Percentiles rank a stretch among this genome's conserved stretches.
These are phyloP conservation scores for Aspergillus mulundensis DNA, from an alignment of 495 filamentous ascomycete genomes.

Conservation along the genomic window DNA sequence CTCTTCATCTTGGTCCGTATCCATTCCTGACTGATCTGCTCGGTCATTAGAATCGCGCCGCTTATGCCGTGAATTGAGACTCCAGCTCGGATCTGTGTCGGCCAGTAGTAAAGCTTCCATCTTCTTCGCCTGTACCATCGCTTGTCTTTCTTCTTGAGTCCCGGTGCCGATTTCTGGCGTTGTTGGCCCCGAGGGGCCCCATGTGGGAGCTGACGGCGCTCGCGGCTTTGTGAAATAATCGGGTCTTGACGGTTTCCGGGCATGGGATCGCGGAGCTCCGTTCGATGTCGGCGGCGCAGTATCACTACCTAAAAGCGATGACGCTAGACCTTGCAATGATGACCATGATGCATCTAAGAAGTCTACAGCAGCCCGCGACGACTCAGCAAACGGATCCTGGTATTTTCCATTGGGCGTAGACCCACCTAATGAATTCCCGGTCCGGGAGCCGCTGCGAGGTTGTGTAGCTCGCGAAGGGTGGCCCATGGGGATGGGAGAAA, in stretches of 20 bases:
- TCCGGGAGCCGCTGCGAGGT: slow-evolving; percentile 16
- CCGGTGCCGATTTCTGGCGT: slow-evolving; percentile 48
- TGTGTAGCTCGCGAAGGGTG: slow-evolving; percentile 40
- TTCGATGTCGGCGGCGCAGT: slow-evolving; percentile 30
- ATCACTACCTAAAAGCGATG: slow-evolving; percentile 49
- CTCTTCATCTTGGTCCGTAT: slow-evolving; percentile 61
- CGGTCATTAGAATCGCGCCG: slow-evolving; percentile 56
- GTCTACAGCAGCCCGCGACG: slow-evolving; percentile 36
- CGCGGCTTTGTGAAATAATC: slow-evolving; percentile 39
- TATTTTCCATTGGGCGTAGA: slow-evolving; percentile 23
- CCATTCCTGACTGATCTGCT: slow-evolving; percentile 26
- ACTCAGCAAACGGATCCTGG: slow-evolving; percentile 22
- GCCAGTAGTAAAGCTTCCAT: slow-evolving; percentile 55
- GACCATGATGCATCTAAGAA: slow-evolving; percentile 52
- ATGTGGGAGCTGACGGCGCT: slow-evolving; percentile 37
- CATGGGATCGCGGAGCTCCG: slow-evolving; percentile 26
- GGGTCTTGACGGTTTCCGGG: slow-evolving; percentile 43
- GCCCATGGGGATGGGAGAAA: slow-evolving; percentile 46
- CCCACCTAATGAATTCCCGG: slow-evolving; percentile 29
- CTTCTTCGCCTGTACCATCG: slow-evolving; percentile 58
- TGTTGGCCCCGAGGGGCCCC: slow-evolving; percentile 50
- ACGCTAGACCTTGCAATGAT: slow-evolving; percentile 51
- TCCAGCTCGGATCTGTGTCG: slow-evolving; percentile 45
- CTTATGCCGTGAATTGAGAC: slow-evolving; percentile 49
- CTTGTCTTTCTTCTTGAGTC: slow-evolving; percentile 53